phyloP scores from a whole-genome alignment of 2,329 filamentous ascomycete genomes.

The Aspergillus quadrilineatus region DNA sequence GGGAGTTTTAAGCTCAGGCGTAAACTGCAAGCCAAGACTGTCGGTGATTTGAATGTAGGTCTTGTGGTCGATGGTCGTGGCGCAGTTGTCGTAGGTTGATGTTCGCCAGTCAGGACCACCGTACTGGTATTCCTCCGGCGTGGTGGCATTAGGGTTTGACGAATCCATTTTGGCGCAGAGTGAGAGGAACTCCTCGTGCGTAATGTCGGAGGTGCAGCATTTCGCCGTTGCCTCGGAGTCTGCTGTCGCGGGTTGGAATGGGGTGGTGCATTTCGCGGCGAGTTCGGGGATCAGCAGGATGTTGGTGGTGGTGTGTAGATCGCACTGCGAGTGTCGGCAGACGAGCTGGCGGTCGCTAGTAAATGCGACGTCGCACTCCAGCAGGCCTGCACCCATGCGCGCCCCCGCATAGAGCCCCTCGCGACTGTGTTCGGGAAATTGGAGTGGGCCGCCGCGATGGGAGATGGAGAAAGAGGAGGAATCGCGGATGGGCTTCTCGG shows the following conservation, averaged over 20 bases:
- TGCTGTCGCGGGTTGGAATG: conserved; percentile 18
- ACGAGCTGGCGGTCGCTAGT: conserved; percentile 21
- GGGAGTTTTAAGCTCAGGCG: conserved; percentile 21
- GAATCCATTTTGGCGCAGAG: conserved; percentile 25
- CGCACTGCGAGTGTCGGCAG: conserved; percentile 24
- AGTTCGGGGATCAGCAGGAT: conserved; percentile 22
- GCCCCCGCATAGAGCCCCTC: conserved; percentile 20
- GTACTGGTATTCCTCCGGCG: conserved; percentile 22
- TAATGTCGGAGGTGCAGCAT: conserved; percentile 24
- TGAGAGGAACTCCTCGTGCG: conserved; percentile 20
- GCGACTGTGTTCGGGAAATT: conserved; percentile 21
- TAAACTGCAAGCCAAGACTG: conserved; percentile 20
- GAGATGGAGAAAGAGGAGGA: conserved; percentile 20
- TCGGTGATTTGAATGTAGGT: conserved; percentile 20
- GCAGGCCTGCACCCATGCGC: conserved; percentile 22
- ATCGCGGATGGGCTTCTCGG: conserved; percentile 18
- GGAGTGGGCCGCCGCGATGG: conserved; percentile 20
- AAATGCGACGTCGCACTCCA: conserved; percentile 23
- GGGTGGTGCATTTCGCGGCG: conserved; percentile 20
- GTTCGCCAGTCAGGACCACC: conserved; percentile 21
- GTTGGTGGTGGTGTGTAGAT: conserved; percentile 23
- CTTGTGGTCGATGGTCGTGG: conserved; percentile 19
- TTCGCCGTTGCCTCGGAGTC: conserved; percentile 13
- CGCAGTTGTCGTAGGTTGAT: conserved; percentile 18
- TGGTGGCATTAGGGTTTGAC: conserved; percentile 18